These are phyloP conservation scores for Flagelloscypha sp. DNA, from an alignment of 768 basidiomycete species.

Conservation along the genomic window DNA sequence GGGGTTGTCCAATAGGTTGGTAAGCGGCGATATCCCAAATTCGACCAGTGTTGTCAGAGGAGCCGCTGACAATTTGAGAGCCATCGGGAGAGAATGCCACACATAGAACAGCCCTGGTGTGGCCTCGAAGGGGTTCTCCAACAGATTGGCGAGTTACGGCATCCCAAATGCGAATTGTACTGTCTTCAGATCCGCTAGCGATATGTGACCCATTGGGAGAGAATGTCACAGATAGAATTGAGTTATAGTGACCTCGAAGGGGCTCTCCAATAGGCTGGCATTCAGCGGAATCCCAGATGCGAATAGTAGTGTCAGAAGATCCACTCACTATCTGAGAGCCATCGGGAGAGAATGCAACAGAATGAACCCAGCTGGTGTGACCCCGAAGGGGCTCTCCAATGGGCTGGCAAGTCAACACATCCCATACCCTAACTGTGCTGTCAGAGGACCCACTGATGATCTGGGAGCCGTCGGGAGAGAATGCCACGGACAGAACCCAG, in stretches of 20 bases:
- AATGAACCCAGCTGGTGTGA: constrained; percentile 4
- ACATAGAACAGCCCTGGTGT: background rate
- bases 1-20: background rate
- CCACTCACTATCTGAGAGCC: constrained; percentile 20
- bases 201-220: constrained; percentile 9
- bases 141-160: constrained; percentile 4
- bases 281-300: constrained; percentile 6
- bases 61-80: constrained; percentile 4
- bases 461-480: constrained; percentile 12
- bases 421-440: constrained; percentile 12
- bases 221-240: constrained; percentile 3
- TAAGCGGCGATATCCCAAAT: constrained; percentile 8
- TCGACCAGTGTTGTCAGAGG: constrained; percentile 5
- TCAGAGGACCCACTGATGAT: constrained; percentile 14
- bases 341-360: constrained; percentile 14
- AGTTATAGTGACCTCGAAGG: background rate
- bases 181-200: constrained; percentile 6
- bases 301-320: constrained; percentile 8
- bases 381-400: constrained; percentile 3
- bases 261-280: background rate
- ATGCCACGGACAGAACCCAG: constrained; percentile 9
- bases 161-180: constrained; percentile 9
- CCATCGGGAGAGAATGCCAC: constrained; percentile 10
- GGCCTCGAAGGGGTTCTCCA: background rate
- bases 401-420: constrained; percentile 2